Conservation (phyloP, 2,329 filamentous ascomycete species). For the Corniculantispora saksenae region DNA sequence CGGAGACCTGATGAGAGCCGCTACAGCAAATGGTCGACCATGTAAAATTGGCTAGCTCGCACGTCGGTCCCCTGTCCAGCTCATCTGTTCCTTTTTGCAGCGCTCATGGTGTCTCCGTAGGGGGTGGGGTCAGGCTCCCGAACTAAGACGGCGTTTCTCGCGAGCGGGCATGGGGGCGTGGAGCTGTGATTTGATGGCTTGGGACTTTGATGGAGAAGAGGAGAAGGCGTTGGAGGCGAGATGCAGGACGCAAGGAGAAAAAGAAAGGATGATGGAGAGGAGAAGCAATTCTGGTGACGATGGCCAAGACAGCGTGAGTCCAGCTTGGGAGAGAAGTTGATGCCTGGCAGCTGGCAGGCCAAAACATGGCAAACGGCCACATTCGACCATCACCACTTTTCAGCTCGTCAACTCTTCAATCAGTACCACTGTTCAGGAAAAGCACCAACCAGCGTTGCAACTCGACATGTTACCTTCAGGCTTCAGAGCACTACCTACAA, state of each 20-base stretch:
- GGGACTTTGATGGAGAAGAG: neutral
- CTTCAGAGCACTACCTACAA: neutral
- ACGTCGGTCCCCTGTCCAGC: constrained; percentile 1
- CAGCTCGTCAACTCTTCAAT: neutral
- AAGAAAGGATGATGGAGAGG: neutral
- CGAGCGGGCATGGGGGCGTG: neutral
- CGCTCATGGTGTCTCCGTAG: neutral
- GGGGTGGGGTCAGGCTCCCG: neutral
- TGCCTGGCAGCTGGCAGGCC: constrained; percentile 13
- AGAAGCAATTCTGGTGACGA: neutral
- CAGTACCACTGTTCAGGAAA: neutral
- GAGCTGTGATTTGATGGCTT: constrained; percentile 14
- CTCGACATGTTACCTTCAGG: neutral
- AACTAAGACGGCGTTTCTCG: constrained; percentile 14
- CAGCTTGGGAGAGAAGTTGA: neutral
- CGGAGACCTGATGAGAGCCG: neutral
- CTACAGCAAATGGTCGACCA: neutral
- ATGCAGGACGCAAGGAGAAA: neutral
- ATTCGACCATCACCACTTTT: neutral
- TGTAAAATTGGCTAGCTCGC: neutral
- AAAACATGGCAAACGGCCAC: neutral
- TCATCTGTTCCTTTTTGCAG: neutral
- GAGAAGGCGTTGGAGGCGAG: neutral
- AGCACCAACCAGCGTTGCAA: neutral
- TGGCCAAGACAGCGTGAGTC: neutral